Percentiles rank a stretch among this genome's conserved stretches.
These are phyloP conservation scores for Periconia macrospinosa DNA, from an alignment of 2,329 filamentous ascomycete genomes.

Conservation along the genomic window DNA sequence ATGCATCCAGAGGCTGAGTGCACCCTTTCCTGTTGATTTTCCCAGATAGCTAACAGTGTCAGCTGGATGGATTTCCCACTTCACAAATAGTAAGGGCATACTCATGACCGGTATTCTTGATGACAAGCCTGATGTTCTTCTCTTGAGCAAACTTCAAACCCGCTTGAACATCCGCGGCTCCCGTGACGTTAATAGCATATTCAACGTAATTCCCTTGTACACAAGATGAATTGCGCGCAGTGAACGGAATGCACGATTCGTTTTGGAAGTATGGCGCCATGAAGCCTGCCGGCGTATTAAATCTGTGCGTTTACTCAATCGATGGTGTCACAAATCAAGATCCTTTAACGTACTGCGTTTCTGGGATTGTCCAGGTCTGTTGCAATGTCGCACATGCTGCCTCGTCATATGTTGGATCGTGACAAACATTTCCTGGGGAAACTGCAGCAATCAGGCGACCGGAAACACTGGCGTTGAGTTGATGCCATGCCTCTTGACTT, in stretches of 20 bases:
- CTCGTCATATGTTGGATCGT: conserved; percentile 13
- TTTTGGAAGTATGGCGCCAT: conserved; percentile 8
- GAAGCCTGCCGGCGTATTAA: conserved; percentile 5
- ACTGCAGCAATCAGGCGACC: conserved; percentile 36
- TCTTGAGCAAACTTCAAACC: conserved; percentile 14
- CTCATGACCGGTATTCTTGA: conserved; percentile 13
- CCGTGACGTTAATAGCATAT: conserved; percentile 37
- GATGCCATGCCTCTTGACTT: conserved; percentile 21
- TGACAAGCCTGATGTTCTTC: conserved; percentile 12
- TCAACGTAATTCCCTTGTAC: conserved; percentile 23
- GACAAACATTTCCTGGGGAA: conserved; percentile 36
- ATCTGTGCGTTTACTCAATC: not conserved
- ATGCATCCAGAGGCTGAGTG: conserved; percentile 23
- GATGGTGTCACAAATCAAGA: not conserved
- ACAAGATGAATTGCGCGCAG: not conserved
- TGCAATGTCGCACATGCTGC: conserved; percentile 1
- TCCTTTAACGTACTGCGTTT: conserved; percentile 1
- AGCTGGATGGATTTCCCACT: not conserved
- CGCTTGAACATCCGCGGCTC: conserved; percentile 3
- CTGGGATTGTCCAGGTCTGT: not conserved
- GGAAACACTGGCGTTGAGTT: conserved; percentile 32
- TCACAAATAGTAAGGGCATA: conserved; percentile 28
- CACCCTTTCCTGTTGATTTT: conserved; percentile 18
- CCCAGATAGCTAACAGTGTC: conserved; percentile 12
- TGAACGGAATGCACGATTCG: conserved; percentile 8